These are phyloP conservation scores for Lolium perenne DNA, from an alignment of 176 grass and related monocot genomes.

Conservation along the genomic window DNA sequence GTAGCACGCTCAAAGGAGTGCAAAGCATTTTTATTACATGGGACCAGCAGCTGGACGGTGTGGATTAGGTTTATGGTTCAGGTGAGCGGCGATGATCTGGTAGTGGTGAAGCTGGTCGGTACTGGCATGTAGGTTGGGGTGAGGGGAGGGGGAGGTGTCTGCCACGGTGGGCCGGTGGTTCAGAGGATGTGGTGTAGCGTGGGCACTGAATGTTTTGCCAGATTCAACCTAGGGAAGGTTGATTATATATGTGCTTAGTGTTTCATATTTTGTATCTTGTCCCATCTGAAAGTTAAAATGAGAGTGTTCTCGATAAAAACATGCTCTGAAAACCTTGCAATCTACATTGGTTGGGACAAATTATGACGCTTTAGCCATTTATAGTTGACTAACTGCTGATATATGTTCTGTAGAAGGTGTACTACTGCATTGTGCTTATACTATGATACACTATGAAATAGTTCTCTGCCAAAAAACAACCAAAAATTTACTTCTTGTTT, in stretches of 20 bases:
- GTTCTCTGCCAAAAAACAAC: not conserved
- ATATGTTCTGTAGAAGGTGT: too few relatives aligned
- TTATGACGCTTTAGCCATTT: not conserved
- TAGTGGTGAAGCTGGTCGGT: not conserved
- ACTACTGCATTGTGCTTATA: not conserved
- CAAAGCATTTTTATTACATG: not conserved
- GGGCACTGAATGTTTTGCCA: not conserved
- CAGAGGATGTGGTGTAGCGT: not conserved
- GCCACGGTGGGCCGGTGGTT: not conserved
- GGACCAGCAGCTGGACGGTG: not conserved
- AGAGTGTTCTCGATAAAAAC: not conserved
- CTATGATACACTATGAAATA: not conserved
- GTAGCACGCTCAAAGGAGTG: not conserved
- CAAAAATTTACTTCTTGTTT: not conserved
- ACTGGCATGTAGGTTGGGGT: not conserved
- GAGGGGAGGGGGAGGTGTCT: not conserved
- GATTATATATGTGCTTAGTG: not conserved
- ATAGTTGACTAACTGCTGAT: slow-evolving; percentile 9
- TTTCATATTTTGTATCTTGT: not conserved
- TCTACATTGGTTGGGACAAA: not conserved
- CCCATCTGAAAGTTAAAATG: not conserved
- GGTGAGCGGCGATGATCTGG: not conserved
- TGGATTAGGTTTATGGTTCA: not conserved
- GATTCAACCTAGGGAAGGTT: not conserved
- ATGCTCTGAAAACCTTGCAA: not conserved